Conservation (phyloP, 192 early-diverging fungal species). For the Cladochytrium replicatum region DNA sequence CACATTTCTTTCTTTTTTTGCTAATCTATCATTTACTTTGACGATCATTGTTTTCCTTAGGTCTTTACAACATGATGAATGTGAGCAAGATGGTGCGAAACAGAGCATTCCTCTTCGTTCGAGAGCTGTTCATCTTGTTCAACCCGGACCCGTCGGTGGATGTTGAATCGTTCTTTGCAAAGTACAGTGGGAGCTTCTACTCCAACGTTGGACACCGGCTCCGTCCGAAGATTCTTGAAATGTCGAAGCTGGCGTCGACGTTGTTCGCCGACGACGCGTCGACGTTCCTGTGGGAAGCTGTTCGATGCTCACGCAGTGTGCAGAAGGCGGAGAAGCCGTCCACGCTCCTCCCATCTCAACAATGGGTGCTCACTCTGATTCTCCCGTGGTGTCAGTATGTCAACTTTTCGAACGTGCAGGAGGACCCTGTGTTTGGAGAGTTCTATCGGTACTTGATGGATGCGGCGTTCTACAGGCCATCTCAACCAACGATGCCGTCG, state of each 20-base stretch:
- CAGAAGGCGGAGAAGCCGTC: conserved; percentile 12
- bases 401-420: conserved; percentile 15
- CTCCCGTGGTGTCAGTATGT: conserved; percentile 34
- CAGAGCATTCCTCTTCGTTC: conserved; percentile 26
- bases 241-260: conserved; percentile 21
- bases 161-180: conserved; percentile 11
- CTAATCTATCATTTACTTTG: background rate
- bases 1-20: conserved; percentile 2
- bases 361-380: conserved; percentile 32
- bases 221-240: conserved; percentile 10
- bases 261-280: conserved; percentile 29
- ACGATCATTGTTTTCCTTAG: conserved; percentile 1
- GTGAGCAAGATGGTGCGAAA: conserved; percentile 19
- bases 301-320: conserved; percentile 29
- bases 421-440: conserved; percentile 29
- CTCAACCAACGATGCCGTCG: no score
- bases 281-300: conserved; percentile 41
- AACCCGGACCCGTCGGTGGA: conserved; percentile 22
- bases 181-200: conserved; percentile 23
- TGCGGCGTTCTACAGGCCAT: conserved; percentile 24
- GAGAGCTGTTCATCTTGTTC: conserved; percentile 34
- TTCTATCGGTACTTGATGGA: conserved; percentile 44
- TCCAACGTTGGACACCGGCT: conserved; percentile 9
- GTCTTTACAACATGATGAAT: conserved; percentile 33
- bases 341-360: conserved; percentile 20